Percentiles rank a stretch among this genome's conserved stretches.
phyloP scores from a whole-genome alignment of 441 rosid species.

The Melianthus villosus region DNA sequence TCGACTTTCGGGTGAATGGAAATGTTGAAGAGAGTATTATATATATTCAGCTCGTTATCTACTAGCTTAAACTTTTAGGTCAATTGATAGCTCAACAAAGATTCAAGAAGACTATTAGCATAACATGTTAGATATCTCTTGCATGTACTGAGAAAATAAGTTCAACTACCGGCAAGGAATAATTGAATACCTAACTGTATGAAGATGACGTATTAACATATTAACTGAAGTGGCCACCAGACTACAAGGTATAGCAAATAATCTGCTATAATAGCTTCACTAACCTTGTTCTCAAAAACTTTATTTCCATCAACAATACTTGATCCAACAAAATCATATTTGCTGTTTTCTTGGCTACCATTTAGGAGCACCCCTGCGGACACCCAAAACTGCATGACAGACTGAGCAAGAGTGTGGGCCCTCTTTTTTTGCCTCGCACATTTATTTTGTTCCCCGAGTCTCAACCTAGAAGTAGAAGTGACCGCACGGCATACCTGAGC shows the following conservation, averaged over 20 bases:
- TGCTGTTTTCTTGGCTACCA: constrained; percentile 15
- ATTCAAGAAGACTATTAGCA: too few species aligned
- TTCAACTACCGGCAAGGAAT: not conserved
- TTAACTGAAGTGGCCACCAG: not conserved
- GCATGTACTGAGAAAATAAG: not conserved
- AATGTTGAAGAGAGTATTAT: too few species aligned
- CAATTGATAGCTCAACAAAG: too few species aligned
- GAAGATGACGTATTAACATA: not conserved
- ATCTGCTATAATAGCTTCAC: constrained; percentile 26
- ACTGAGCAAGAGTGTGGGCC: constrained; percentile 57
- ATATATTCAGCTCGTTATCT: too few species aligned
- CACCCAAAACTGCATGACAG: constrained; percentile 83
- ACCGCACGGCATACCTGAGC: constrained; percentile 62
- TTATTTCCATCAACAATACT: constrained; percentile 18
- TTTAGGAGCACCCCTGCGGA: constrained; percentile 36
- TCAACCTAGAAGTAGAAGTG: constrained; percentile 47
- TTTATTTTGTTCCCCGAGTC: constrained; percentile 41
- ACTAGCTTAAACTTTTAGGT: too few species aligned
- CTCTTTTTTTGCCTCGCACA: constrained; percentile 39
- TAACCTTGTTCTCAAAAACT: constrained; percentile 27
- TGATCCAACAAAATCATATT: constrained; percentile 22
- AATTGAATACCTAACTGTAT: too few species aligned
- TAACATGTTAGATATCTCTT: too few species aligned
- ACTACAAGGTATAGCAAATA: constrained; percentile 9
- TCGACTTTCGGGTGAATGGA: too few species aligned